Evolutionary conservation across 352 stramenopile species (phyloP).

Genomic region (Phytophthora multivora): DNA sequence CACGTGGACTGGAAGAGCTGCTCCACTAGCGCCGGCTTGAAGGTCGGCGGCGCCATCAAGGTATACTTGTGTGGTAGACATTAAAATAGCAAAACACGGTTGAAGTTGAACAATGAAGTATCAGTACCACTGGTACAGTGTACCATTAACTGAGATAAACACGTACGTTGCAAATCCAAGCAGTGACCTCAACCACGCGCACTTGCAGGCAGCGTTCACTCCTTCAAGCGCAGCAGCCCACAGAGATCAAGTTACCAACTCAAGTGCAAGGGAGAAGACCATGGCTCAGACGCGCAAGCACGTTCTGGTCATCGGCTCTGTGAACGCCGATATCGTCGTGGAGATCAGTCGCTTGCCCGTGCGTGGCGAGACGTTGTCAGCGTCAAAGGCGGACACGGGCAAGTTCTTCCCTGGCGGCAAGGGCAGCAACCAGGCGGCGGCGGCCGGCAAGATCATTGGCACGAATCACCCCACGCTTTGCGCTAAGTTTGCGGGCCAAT

Average conservation of each 20-base stretch:
- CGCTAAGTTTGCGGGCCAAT: constrained; percentile 68
- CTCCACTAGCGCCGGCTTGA: constrained; percentile 72
- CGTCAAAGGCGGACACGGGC: constrained; percentile 59
- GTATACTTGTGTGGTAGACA: background rate
- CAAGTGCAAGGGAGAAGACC: constrained; percentile 1
- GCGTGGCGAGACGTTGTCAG: constrained; percentile 70
- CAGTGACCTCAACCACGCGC: constrained; percentile 22
- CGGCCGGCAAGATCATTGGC: constrained; percentile 51
- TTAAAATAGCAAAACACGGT: constrained; percentile 10
- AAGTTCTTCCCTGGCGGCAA: constrained; percentile 78
- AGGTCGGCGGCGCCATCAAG: constrained; percentile 34
- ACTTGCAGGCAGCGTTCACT: background rate
- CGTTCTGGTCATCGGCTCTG: constrained; percentile 80
- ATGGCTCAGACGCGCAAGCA: constrained; percentile 37
- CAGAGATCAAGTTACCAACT: constrained; percentile 10
- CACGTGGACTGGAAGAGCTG: constrained; percentile 76
- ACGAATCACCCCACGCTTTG: constrained; percentile 26
- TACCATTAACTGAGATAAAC: constrained; percentile 1
- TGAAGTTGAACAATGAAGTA: constrained; percentile 22
- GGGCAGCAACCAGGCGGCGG: constrained; percentile 80
- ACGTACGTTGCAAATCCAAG: constrained; percentile 6
- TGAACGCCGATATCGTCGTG: constrained; percentile 85
- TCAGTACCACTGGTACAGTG: background rate
- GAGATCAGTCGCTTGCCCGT: constrained; percentile 69
- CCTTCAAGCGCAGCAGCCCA: background rate